Conservation (phyloP, 345 rosid species). For the Eucalyptus lansdowneana region DNA sequence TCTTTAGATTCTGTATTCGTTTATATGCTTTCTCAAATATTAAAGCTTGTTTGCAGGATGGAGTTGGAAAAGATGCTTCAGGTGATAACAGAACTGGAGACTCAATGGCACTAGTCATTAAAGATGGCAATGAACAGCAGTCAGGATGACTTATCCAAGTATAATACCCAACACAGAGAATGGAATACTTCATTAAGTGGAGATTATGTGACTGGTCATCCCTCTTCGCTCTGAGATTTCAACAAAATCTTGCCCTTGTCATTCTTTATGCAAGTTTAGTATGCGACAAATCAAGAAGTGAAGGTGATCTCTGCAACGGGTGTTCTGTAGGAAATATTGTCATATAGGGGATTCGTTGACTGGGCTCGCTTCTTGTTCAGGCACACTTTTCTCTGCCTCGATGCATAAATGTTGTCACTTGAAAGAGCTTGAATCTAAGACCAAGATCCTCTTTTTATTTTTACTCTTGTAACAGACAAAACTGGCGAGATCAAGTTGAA, state of each 20-base stretch:
- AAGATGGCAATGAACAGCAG: background rate
- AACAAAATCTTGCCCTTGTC: background rate
- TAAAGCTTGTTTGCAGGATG: background rate
- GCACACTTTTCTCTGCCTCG: background rate
- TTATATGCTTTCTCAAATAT: background rate
- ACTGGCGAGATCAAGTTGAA: background rate
- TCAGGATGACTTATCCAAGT: background rate
- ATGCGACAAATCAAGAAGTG: background rate
- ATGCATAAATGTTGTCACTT: background rate
- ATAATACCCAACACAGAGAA: background rate
- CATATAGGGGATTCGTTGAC: background rate
- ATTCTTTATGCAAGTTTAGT: background rate
- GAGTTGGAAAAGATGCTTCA: background rate
- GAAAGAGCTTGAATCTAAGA: background rate
- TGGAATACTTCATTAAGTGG: background rate
- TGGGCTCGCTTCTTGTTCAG: background rate
- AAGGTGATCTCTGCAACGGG: background rate
- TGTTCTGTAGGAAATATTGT: background rate
- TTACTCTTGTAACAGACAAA: background rate
- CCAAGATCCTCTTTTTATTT: background rate
- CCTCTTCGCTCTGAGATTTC: background rate
- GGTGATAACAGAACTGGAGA: background rate
- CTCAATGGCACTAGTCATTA: background rate
- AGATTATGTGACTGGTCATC: background rate
- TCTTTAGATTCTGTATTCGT: background rate